Evolutionary conservation across 805 yeast genomes (phyloP), one percentile per base, ranked within the genome.

Genomic region (Wickerhamiella brachini): DNA sequence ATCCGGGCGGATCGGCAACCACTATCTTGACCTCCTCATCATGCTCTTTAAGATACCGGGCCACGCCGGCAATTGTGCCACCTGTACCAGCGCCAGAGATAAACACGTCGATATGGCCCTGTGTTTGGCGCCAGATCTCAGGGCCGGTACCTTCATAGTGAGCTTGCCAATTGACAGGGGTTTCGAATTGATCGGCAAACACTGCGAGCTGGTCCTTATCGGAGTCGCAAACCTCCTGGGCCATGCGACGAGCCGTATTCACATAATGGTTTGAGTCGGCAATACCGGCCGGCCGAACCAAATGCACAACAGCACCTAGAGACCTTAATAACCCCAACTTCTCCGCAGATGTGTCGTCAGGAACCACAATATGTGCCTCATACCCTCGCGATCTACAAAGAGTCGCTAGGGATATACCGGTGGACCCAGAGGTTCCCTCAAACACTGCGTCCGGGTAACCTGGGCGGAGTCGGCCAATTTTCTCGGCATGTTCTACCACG

Each of bases 361-460:
- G 97, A 8, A 93, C 70, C 48, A 94, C 89, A n/a, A 90, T 93
- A 60, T 88, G 96, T 0, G 95, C 85, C 20, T 76, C 78, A 64
- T 89, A 89, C 0, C 98, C 98, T 49, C 85, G 65, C 0, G 95
- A 83, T 57, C 87, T 79, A 55, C 95, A 85, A n/a, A 93, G 73
- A 66, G 88, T 78, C 0, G 97, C 95, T 59, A 90, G 76, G 1
- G 95, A 85, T 12, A 93, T 93, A 2, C 98, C 98, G 0, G 98
- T 90, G 0, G 97, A 88, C 0, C 98, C 98, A 10, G 93, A 82
- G 0, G 98, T 93, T 7, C 98, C 98, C 68, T 90, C 98, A 65
- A 81, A 88, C 1, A 90, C 83, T 13, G 80, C 71, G 60, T 86
- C 93, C 1, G 85, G 87, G 49, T 72, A 67, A 44, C 77, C 64